A percentile compares a stretch with the other conserved stretches of the same genome.
These are phyloP conservation scores for Fusarium proliferatum DNA, from an alignment of 2,329 filamentous ascomycete genomes.

Conservation along the genomic window DNA sequence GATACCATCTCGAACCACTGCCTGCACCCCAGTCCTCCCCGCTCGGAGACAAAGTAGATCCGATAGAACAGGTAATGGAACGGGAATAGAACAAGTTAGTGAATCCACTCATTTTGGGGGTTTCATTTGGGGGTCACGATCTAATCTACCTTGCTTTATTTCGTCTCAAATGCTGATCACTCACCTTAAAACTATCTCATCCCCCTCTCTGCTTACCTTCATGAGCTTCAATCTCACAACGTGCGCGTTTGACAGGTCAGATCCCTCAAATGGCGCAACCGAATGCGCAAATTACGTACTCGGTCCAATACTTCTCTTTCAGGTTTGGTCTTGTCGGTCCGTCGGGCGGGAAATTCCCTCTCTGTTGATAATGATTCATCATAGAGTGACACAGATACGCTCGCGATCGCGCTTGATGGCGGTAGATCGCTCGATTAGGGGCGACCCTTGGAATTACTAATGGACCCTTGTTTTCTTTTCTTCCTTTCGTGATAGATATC, in stretches of 20 bases:
- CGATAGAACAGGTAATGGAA: constrained; percentile 13
- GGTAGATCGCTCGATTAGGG: constrained; percentile 32
- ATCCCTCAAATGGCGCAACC: constrained; percentile 29
- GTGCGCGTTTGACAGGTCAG: constrained; percentile 7
- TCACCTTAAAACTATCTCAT: not conserved
- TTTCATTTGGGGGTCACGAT: constrained; percentile 3
- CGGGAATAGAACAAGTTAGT: constrained; percentile 10
- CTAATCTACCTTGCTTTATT: not conserved
- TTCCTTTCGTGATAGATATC: not conserved
- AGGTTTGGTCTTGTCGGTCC: constrained; percentile 18
- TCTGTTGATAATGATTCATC: constrained; percentile 37
- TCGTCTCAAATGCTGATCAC: not conserved
- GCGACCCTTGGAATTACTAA: constrained; percentile 17
- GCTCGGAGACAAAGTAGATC: constrained; percentile 18
- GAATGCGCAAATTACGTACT: constrained; percentile 34
- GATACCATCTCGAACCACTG: constrained; percentile 21
- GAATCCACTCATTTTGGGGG: constrained; percentile 26
- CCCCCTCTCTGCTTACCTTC: not conserved
- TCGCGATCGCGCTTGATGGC: constrained; percentile 22
- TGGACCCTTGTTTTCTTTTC: constrained; percentile 12
- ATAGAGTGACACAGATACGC: constrained; percentile 3
- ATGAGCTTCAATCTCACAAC: not conserved
- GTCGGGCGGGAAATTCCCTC: not conserved
- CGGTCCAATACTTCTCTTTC: constrained; percentile 1
- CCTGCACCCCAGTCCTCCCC: not conserved